Percentiles rank a stretch among this genome's conserved stretches.
Conservation (phyloP, 768 basidiomycete species). For the Tulasnella sp. region DNA sequence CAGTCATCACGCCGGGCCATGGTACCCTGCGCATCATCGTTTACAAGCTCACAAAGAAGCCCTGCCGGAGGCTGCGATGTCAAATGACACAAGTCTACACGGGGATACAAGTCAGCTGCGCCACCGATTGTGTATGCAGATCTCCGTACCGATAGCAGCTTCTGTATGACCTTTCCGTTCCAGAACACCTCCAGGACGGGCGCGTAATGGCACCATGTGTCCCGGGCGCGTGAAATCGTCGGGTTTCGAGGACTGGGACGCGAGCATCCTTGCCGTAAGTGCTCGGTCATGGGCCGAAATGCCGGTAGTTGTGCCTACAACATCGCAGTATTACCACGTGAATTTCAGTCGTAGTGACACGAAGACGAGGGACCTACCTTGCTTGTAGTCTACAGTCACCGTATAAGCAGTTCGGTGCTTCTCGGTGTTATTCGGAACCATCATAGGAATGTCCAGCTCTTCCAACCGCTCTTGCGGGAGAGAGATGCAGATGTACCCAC, state of each 20-base stretch:
- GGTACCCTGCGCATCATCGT: constrained; percentile 72
- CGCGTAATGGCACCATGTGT: constrained; percentile 88
- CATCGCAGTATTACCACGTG: neutral
- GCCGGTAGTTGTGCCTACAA: constrained; percentile 77
- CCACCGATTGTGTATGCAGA: neutral
- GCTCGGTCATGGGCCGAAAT: constrained; percentile 95
- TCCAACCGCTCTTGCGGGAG: constrained; percentile 64
- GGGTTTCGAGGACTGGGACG: constrained; percentile 33
- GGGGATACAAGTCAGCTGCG: neutral
- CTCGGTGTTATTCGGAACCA: constrained; percentile 86
- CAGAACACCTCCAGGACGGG: constrained; percentile 72
- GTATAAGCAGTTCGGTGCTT: constrained; percentile 90
- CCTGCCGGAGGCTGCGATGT: constrained; percentile 60
- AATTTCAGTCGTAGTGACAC: neutral
- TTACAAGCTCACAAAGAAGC: constrained; percentile 88
- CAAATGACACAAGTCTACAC: constrained; percentile 66
- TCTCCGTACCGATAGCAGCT: constrained; percentile 45
- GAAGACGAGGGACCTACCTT: constrained; percentile 41
- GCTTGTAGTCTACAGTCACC: constrained; percentile 84
- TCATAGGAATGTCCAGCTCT: constrained; percentile 77
- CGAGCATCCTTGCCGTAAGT: constrained; percentile 72
- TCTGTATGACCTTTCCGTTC: constrained; percentile 92
- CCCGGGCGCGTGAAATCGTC: constrained; percentile 84
- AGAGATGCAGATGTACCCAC: constrained; percentile 88
- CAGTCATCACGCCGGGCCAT: constrained; percentile 97